Base-by-base conservation (phyloP, 2,329 filamentous ascomycete genomes). In the Sporothrix globosa region DNA sequence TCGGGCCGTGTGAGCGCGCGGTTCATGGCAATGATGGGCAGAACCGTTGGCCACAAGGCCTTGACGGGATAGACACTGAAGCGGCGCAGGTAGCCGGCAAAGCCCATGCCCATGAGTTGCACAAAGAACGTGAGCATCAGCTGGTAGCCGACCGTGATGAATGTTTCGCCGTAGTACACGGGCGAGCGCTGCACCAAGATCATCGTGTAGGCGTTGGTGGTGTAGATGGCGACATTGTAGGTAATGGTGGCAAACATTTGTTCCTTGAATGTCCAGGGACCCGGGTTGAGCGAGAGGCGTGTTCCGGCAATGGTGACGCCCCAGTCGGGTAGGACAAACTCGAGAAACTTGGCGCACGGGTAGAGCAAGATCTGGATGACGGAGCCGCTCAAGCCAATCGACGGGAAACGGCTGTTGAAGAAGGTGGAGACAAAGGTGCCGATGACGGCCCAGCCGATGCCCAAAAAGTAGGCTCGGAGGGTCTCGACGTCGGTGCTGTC, bases 361-460 rank as follows among this genome's bases (percentile, higher is more conserved):
- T 79, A 84, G 0, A 84, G 78, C 3, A 84, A 76, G 54, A 85
- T 81, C 75, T 85, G 83, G 66, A 81, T 80, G 6, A 82, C 81
- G 30, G 77, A 76, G 7, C 79, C 76, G 67, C 74, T 76, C 7
- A 81, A 72, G 52, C 73, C 73, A 58, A 82, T 82, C 50, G 76
- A 75, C 1, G 81, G 81, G 72, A 82, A 81, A 2, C 80, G 74
- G 39, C 77, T 79, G 73, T 81, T 82, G 73, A 82, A 82, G 54
- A 82, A 82, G 0, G 80, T 81, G 0, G 78, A 76, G 74, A 82
- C 78, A 53, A 81, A 82, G 0, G 78, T 81, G 4, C 78, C 79
- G 41, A 81, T 79, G 30, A 80, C 74, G 1, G 79, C 78, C 79
- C 79, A 82, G 30, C 77, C 75, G 24, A 81, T 76, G 3, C 81